Base-by-base conservation (phyloP, 2,329 filamentous ascomycete species). In the Thelonectria discophora region DNA sequence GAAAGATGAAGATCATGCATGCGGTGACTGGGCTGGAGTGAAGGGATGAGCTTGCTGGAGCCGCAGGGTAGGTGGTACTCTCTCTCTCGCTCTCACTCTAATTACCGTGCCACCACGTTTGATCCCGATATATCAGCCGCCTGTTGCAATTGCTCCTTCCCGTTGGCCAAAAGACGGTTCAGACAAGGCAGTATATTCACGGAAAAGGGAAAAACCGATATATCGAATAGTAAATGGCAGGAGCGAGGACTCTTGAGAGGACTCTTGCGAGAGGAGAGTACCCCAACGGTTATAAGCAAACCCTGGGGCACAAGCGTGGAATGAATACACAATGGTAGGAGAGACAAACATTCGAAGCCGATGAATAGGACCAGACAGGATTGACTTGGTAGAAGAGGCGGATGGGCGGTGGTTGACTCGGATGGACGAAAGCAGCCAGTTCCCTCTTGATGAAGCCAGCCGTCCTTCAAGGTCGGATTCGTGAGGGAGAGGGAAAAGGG, bases 261-360 rank as follows among this genome's bases (percentile, higher is more conserved):
- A 48, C 30, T 9, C 48, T 32, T 24, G 27, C 27, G 48, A 30
- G 30, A 42, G 40, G 9, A 21, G n/a, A n/a, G n/a, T n/a, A n/a
- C n/a, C 18, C 43, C 27, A 32, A 24, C 20, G 46, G 37, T 45
- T 43, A 20, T 37, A 15, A 37, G 27, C 27, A 10, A 10, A 30
- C 27, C 27, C 27, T 2, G 8, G 27, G 8, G 27, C 9, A 10
- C 27, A 30, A 30, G 27, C 27, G 27, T 30, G 8, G 8, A 30
- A 45, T 18, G 32, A 13, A 47, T 21, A 39, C 42, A 34, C 30
- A n/a, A 40, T 21, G 50, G 50, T 60, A 51, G 53, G 30, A 46
- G 30, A 46, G 43, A 70, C 68, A 60, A 63, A 70, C 68, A 67
- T 59, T 62, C 49, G 55, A 59, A 42, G 49, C 49, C 49, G 59